phyloP scores from a whole-genome alignment of 176 grass and related monocot species.

The Musa acuminata region DNA sequence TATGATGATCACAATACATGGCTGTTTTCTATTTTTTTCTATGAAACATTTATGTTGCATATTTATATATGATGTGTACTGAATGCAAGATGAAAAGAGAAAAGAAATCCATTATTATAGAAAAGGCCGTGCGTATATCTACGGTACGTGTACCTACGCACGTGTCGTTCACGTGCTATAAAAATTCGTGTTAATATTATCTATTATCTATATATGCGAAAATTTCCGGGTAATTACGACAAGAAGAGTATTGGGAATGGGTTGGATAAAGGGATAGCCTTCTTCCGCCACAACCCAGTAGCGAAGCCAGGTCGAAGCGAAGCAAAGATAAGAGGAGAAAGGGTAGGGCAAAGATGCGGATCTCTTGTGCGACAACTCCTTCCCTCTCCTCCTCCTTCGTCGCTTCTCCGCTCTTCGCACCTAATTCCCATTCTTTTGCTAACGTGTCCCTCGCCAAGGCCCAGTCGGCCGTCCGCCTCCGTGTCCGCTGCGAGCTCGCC shows the following conservation, averaged over 20 bases:
- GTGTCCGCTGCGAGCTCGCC: constrained; percentile 51
- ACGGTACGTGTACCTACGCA: too few species aligned
- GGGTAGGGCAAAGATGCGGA: neutral
- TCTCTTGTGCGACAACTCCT: neutral
- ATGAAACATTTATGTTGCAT: too few species aligned
- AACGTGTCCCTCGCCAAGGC: constrained; percentile 1
- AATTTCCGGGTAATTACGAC: too few species aligned
- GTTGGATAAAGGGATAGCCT: neutral
- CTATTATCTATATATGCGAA: too few species aligned
- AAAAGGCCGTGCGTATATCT: too few species aligned
- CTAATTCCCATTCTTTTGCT: neutral
- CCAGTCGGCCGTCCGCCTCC: constrained; percentile 9
- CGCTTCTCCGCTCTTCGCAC: neutral
- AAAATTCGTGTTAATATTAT: too few species aligned
- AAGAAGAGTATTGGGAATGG: neutral
- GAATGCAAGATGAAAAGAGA: too few species aligned
- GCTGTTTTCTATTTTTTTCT: too few species aligned
- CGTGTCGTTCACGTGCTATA: too few species aligned
- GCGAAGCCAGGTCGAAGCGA: neutral
- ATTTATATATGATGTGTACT: too few species aligned
- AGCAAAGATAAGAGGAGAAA: neutral
- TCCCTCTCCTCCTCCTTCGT: constrained; percentile 7
- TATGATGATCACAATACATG: too few species aligned
- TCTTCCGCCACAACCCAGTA: neutral
- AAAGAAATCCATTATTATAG: too few species aligned